Conservation (phyloP, 495 filamentous ascomycete genomes). For the Hypoxylon subgilvum region DNA sequence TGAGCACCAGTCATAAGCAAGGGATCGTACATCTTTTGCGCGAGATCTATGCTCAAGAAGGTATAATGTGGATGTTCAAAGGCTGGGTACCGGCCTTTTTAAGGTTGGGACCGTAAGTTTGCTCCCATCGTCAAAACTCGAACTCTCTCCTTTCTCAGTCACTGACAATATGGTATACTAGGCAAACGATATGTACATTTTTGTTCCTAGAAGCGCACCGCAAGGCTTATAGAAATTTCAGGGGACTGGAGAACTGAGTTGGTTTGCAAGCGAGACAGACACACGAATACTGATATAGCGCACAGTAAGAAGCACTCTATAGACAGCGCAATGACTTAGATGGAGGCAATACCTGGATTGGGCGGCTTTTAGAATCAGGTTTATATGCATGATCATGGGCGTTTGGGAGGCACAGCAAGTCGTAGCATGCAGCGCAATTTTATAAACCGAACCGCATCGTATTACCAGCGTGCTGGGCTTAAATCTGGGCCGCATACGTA, state of each 20-base stretch:
- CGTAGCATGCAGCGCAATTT: neutral
- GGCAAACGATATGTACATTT: slow-evolving; percentile 93
- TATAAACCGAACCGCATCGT: slow-evolving; percentile 8
- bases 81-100: slow-evolving; percentile 99
- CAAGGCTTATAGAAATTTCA: slow-evolving; percentile 64
- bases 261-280: slow-evolving; percentile 2
- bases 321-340: slow-evolving; percentile 23
- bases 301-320: slow-evolving; percentile 1
- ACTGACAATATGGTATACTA: slow-evolving; percentile 25
- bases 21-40: slow-evolving; percentile 64
- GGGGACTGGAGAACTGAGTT: slow-evolving; percentile 51
- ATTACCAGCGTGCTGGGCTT: neutral
- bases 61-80: slow-evolving; percentile 87
- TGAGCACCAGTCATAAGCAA: slow-evolving; percentile 72
- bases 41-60: slow-evolving; percentile 78
- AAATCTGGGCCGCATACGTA: neutral
- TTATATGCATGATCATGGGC: slow-evolving; percentile 23
- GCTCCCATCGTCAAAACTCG: neutral
- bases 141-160: neutral
- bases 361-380: slow-evolving; percentile 17
- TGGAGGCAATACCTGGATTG: slow-evolving; percentile 29
- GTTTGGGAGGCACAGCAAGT: slow-evolving; percentile 12
- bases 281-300: neutral
- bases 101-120: slow-evolving; percentile 70
- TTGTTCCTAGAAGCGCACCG: slow-evolving; percentile 93